These are phyloP conservation scores for Peronospora tabacina DNA, from an alignment of 352 stramenopile species.

Conservation along the genomic window DNA sequence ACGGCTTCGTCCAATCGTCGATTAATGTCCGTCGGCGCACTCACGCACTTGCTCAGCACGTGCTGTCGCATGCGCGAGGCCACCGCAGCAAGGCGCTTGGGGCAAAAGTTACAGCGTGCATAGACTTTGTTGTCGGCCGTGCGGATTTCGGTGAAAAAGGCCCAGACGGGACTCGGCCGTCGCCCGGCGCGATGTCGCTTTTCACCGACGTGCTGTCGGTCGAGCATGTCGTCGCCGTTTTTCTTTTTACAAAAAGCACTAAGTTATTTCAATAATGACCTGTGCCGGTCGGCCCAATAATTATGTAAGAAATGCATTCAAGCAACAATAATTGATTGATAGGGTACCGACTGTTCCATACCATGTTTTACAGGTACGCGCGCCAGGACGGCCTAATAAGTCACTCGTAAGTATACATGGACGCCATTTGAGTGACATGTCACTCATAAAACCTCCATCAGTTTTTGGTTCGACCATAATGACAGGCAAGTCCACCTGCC, in stretches of 20 bases:
- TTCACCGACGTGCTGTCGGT: background rate
- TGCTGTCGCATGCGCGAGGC: conserved; percentile 44
- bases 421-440: background rate
- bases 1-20: conserved; percentile 19
- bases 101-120: conserved; percentile 44
- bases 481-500: conserved; percentile 3
- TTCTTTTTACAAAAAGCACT: too few species aligned
- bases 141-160: conserved; percentile 40
- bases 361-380: too few species aligned
- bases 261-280: too few species aligned
- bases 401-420: too few species aligned
- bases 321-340: too few species aligned
- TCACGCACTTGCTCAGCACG: conserved; percentile 38
- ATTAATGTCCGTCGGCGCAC: conserved; percentile 22
- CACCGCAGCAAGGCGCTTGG: conserved; percentile 36
- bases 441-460: too few species aligned
- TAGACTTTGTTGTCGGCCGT: conserved; percentile 41
- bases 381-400: too few species aligned
- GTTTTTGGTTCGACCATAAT: conserved; percentile 12
- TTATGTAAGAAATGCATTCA: too few species aligned
- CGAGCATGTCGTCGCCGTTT: background rate
- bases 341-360: too few species aligned
- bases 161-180: conserved; percentile 39
- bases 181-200: conserved; percentile 26
- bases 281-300: too few species aligned